A percentile compares a stretch with the other conserved stretches of the same genome.
These are phyloP conservation scores for Trichophyton equinum DNA, from an alignment of 2,329 filamentous ascomycete genomes.

Conservation along the genomic window DNA sequence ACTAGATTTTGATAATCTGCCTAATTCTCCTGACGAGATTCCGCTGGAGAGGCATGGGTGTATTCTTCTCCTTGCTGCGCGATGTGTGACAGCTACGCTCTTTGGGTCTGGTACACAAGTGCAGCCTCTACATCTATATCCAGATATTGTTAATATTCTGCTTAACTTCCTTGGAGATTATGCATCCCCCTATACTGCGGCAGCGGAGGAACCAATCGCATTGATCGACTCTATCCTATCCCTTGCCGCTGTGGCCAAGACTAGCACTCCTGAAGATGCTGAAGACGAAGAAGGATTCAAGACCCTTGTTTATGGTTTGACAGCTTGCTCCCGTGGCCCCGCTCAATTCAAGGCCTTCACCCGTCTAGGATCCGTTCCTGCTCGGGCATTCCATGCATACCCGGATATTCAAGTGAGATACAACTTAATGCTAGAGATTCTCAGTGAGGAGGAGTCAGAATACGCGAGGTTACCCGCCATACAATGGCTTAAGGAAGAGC, in stretches of 20 bases:
- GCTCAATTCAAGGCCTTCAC: slow-evolving; percentile 24
- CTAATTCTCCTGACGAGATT: slow-evolving; percentile 40
- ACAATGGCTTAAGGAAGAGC: slow-evolving; percentile 49
- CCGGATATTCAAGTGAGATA: slow-evolving; percentile 40
- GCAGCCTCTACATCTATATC: slow-evolving; percentile 38
- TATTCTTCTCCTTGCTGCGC: slow-evolving; percentile 42
- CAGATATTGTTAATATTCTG: slow-evolving; percentile 40
- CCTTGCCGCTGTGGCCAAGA: slow-evolving; percentile 39
- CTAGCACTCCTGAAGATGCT: slow-evolving; percentile 29
- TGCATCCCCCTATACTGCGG: slow-evolving; percentile 21
- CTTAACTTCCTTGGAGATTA: slow-evolving; percentile 39
- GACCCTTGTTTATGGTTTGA: slow-evolving; percentile 38
- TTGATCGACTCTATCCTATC: slow-evolving; percentile 44
- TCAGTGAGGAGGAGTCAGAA: slow-evolving; percentile 42
- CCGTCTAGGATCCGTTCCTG: slow-evolving; percentile 27
- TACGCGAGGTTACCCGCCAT: slow-evolving; percentile 46
- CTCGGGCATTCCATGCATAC: slow-evolving; percentile 37
- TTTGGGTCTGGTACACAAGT: slow-evolving; percentile 32
- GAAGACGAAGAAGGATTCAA: slow-evolving; percentile 41
- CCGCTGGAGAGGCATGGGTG: slow-evolving; percentile 45
- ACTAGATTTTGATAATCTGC: slow-evolving; percentile 43
- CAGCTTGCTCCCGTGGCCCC: slow-evolving; percentile 22
- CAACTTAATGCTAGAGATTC: slow-evolving; percentile 42
- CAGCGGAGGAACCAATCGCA: slow-evolving; percentile 29
- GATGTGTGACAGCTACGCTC: slow-evolving; percentile 37